phyloP scores from a whole-genome alignment of 257 asterid genomes.

The Scutellaria baicalensis region DNA sequence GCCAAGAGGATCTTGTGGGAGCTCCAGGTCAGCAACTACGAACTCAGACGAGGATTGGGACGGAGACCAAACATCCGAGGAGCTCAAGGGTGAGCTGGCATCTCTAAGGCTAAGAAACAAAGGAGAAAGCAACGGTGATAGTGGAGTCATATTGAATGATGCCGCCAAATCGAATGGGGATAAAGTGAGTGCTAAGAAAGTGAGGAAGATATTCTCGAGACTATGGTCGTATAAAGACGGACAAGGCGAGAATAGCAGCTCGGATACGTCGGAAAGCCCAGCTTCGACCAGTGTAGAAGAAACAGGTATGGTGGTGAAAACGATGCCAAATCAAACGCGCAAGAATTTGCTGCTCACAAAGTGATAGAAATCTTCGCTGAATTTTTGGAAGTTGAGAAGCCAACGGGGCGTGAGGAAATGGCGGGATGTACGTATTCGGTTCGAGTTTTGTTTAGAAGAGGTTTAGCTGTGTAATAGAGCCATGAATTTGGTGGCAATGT shows the following conservation, averaged over 20 bases:
- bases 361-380: neutral
- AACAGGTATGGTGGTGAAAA: slow-evolving; percentile 12
- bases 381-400: slow-evolving; percentile 8
- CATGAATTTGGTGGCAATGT: neutral
- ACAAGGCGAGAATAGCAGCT: slow-evolving; percentile 66
- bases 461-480: neutral
- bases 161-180: slow-evolving; percentile 24
- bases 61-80: slow-evolving; percentile 54
- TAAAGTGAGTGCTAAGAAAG: slow-evolving; percentile 37
- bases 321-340: neutral
- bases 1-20: slow-evolving; percentile 60
- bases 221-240: slow-evolving; percentile 81
- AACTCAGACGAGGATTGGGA: slow-evolving; percentile 87
- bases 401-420: neutral
- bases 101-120: slow-evolving; percentile 38
- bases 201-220: slow-evolving; percentile 50
- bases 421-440: neutral
- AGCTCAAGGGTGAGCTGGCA: slow-evolving; percentile 62
- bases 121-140: slow-evolving; percentile 10
- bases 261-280: slow-evolving; percentile 78
- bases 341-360: slow-evolving; percentile 8
- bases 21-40: slow-evolving; percentile 77
- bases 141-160: slow-evolving; percentile 3
- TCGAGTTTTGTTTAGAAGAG: slow-evolving; percentile 7
- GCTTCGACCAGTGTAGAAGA: slow-evolving; percentile 71